These are phyloP conservation scores for Olyra latifolia DNA, from an alignment of 176 grass and related monocot genomes.

Conservation along the genomic window DNA sequence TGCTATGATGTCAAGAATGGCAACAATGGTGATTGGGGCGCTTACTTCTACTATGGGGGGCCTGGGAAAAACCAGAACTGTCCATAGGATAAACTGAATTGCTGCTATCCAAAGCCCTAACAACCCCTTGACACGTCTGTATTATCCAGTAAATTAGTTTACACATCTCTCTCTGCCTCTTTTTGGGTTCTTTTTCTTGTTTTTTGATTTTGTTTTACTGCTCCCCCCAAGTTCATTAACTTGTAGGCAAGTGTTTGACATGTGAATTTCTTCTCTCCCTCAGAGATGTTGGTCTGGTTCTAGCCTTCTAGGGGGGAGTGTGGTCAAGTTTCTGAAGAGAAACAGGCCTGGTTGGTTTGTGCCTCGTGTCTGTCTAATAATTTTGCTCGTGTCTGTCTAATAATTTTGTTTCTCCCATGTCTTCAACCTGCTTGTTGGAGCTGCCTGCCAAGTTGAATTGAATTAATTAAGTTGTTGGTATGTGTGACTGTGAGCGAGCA, in stretches of 20 bases:
- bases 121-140: constrained; percentile 43
- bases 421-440: constrained; percentile 16
- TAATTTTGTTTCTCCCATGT: constrained; percentile 38
- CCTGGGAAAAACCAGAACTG: constrained; percentile 79
- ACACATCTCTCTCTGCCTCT: constrained; percentile 6
- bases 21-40: constrained; percentile 91
- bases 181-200: neutral
- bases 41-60: constrained; percentile 82
- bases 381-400: constrained; percentile 39
- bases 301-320: constrained; percentile 43
- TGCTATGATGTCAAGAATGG: constrained; percentile 90
- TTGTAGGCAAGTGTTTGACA: constrained; percentile 60
- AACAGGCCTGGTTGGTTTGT: constrained; percentile 57
- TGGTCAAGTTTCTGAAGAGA: constrained; percentile 91
- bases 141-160: constrained; percentile 54
- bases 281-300: constrained; percentile 53
- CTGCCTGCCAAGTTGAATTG: constrained; percentile 28
- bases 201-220: constrained; percentile 22
- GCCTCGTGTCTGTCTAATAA: constrained; percentile 36
- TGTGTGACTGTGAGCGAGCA: neutral
- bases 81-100: constrained; percentile 47
- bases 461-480: constrained; percentile 25
- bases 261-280: constrained; percentile 64
- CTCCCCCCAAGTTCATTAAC: constrained; percentile 37
- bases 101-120: constrained; percentile 16